A percentile compares a stretch with the other conserved stretches of the same genome.
phyloP scores from a whole-genome alignment of 805 yeast species.

The Starmera pachycereana region DNA sequence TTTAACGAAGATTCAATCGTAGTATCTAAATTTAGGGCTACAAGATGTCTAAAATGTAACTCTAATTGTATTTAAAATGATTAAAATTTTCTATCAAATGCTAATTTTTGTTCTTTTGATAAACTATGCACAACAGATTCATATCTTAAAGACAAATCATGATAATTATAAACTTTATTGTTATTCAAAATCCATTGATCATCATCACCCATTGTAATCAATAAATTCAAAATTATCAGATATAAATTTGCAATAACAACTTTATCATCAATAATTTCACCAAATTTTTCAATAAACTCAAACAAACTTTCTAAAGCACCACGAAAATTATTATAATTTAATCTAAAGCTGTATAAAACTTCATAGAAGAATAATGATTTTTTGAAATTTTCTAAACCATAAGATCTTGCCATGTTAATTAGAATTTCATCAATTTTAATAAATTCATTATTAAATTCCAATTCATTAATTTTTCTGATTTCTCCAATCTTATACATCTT shows the following conservation, averaged over 20 bases:
- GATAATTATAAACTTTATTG: no score
- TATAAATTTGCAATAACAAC: constrained; percentile 25
- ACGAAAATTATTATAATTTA: constrained; percentile 38
- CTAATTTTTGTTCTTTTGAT: no score
- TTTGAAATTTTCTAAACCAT: constrained; percentile 16
- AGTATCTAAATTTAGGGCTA: neutral
- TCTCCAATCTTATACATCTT: constrained; percentile 29
- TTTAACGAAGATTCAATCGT: no score
- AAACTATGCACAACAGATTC: no score
- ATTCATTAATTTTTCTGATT: constrained; percentile 28
- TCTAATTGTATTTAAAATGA: no score
- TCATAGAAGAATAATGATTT: constrained; percentile 34
- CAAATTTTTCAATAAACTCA: constrained; percentile 25
- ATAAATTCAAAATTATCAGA: constrained; percentile 27
- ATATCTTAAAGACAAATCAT: no score
- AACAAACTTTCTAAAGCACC: constrained; percentile 36
- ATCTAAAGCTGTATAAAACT: constrained; percentile 40
- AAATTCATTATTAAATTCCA: constrained; percentile 33
- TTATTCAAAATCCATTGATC: constrained; percentile 26
- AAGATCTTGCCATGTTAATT: constrained; percentile 15
- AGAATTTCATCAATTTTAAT: constrained; percentile 33
- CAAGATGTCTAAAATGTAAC: no score
- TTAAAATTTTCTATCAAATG: no score
- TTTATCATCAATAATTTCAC: neutral
- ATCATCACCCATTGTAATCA: constrained; percentile 24